Evolutionary conservation across 2,329 filamentous ascomycete genomes (phyloP).

Genomic region (Clonostachys chloroleuca): DNA sequence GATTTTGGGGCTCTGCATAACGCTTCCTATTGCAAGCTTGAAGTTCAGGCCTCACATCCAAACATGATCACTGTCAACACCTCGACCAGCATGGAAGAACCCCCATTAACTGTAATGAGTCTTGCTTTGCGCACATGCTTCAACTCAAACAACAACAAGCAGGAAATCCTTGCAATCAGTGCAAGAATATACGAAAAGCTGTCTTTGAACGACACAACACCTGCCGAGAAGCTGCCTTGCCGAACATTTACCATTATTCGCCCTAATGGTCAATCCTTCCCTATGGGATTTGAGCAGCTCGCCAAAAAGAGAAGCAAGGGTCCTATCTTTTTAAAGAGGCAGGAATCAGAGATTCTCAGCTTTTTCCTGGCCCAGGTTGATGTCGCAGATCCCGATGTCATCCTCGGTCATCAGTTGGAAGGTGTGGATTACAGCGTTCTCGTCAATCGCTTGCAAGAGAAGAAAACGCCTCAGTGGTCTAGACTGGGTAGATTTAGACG

Average conservation of each 20-base stretch:
- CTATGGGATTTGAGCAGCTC: conserved; percentile 79
- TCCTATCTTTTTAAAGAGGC: conserved; percentile 74
- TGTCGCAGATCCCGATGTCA: conserved; percentile 84
- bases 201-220: conserved; percentile 79
- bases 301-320: conserved; percentile 67
- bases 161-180: conserved; percentile 89
- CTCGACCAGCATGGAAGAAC: conserved; percentile 75
- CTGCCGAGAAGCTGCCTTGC: conserved; percentile 82
- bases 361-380: conserved; percentile 89
- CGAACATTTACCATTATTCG: conserved; percentile 90
- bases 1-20: conserved; percentile 85
- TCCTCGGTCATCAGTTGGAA: conserved; percentile 93
- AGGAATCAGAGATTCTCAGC: conserved; percentile 78
- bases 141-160: conserved; percentile 90
- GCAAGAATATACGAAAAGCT: conserved; percentile 91
- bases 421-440: conserved; percentile 94
- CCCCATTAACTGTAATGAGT: conserved; percentile 94
- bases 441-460: conserved; percentile 79
- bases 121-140: conserved; percentile 82
- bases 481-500: conserved; percentile 84
- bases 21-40: conserved; percentile 94
- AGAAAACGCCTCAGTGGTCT: conserved; percentile 92
- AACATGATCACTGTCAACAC: conserved; percentile 71
- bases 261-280: conserved; percentile 71
- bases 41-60: conserved; percentile 77